Evolutionary conservation across 257 asterid genomes (phyloP).

Genomic region (Thymus mandschuricus): DNA sequence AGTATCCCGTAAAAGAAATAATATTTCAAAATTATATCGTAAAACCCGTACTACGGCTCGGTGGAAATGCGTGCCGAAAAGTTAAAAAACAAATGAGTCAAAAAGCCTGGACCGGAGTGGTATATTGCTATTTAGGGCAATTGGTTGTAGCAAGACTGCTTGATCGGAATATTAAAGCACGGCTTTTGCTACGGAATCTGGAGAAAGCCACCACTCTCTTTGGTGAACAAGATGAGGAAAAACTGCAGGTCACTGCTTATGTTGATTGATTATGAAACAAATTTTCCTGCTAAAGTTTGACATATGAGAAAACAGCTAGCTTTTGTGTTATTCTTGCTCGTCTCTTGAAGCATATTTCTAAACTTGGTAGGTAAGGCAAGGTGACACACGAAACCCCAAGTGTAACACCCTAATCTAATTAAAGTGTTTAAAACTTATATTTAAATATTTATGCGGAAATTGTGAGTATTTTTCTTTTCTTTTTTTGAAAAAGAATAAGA

Average conservation of each 20-base stretch:
- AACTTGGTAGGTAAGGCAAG: constrained; percentile 68
- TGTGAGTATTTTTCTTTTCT: too few relatives aligned
- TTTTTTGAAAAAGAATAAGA: too few relatives aligned
- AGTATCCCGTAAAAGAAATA: too few relatives aligned
- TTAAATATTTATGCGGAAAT: constrained; percentile 38
- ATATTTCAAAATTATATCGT: too few relatives aligned
- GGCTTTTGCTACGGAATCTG: constrained; percentile 75
- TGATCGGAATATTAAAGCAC: constrained; percentile 61
- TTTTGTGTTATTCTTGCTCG: constrained; percentile 24
- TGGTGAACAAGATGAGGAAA: constrained; percentile 77
- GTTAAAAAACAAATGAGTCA: too few relatives aligned
- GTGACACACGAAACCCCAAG: constrained; percentile 86
- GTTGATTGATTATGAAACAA: constrained; percentile 14
- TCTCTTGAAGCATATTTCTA: constrained; percentile 34
- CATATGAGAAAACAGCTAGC: neutral
- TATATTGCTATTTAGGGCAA: constrained; percentile 67
- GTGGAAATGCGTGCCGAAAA: too few relatives aligned
- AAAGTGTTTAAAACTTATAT: constrained; percentile 64
- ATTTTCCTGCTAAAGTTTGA: constrained; percentile 5
- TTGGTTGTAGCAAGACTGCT: constrained; percentile 88
- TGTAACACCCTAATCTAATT: too few relatives aligned
- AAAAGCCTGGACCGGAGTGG: too few relatives aligned
- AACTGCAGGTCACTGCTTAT: constrained; percentile 60
- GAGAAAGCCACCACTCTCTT: constrained; percentile 75
- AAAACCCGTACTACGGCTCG: too few relatives aligned